These are phyloP conservation scores for Aspergillus sclerotiicarbonarius DNA, from an alignment of 495 filamentous ascomycete genomes.

Conservation along the genomic window DNA sequence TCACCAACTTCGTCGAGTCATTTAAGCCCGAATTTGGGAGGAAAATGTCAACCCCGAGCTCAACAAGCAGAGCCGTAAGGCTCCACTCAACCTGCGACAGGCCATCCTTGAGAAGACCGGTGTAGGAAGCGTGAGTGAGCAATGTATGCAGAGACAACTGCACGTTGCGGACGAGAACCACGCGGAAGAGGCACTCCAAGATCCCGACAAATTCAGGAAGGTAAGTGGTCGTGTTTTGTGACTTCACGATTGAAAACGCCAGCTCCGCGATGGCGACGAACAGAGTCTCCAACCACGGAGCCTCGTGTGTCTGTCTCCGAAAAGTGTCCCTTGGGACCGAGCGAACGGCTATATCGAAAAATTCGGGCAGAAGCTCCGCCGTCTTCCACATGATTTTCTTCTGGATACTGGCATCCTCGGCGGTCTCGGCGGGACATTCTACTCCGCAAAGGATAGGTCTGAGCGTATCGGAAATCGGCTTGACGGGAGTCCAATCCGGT, in stretches of 20 bases:
- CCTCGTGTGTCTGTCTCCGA: constrained; percentile 55
- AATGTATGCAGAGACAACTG: constrained; percentile 44
- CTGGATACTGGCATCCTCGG: constrained; percentile 2
- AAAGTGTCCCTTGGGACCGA: constrained; percentile 53
- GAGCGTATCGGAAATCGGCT: constrained; percentile 43
- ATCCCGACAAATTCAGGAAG: constrained; percentile 35
- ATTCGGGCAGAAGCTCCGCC: constrained; percentile 30
- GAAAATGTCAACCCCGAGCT: constrained; percentile 69
- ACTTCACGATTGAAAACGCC: constrained; percentile 40
- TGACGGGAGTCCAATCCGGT: constrained; percentile 45
- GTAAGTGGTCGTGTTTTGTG: constrained; percentile 29
- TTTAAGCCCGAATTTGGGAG: constrained; percentile 50
- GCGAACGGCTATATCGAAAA: constrained; percentile 59
- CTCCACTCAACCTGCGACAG: constrained; percentile 55
- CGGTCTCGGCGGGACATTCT: constrained; percentile 12
- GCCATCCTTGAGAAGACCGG: constrained; percentile 40
- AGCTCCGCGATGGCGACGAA: constrained; percentile 56
- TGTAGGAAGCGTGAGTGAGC: constrained; percentile 43
- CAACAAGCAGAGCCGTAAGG: constrained; percentile 57
- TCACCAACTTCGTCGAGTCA: constrained; percentile 41
- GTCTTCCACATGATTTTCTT: constrained; percentile 30
- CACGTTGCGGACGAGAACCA: constrained; percentile 41
- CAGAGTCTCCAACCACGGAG: constrained; percentile 63
- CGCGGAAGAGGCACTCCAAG: constrained; percentile 42
- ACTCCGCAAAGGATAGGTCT: constrained; percentile 35